Evolutionary conservation across 2,329 filamentous ascomycete species (phyloP).

Genomic region (Scedosporium aurantiacum): DNA sequence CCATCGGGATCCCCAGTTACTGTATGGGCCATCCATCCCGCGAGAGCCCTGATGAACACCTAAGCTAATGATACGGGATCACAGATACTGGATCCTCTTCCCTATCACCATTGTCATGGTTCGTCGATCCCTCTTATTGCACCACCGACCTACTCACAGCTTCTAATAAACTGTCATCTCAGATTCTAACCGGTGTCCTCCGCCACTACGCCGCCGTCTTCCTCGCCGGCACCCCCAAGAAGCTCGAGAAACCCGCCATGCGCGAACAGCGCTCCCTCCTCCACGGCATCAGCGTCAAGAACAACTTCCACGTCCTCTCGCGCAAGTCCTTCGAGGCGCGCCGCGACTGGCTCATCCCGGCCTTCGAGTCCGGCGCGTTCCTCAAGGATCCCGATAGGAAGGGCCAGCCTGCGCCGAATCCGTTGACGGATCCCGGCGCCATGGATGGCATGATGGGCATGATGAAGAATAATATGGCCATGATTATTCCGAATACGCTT

Average conservation of each 20-base stretch:
- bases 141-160: not conserved
- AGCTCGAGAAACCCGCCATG: conserved; percentile 60
- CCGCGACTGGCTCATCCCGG: conserved; percentile 68
- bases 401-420: conserved; percentile 82
- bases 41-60: conserved; percentile 8
- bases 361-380: conserved; percentile 77
- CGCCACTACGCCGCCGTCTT: conserved; percentile 95
- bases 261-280: conserved; percentile 80
- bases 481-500: conserved; percentile 97
- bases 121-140: not conserved
- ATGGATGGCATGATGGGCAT: conserved; percentile 99
- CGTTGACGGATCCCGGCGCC: conserved; percentile 85
- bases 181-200: conserved; percentile 87
- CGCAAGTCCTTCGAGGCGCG: conserved; percentile 66
- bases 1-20: conserved; percentile 93
- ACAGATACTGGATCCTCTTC: conserved; percentile 96
- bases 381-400: conserved; percentile 79
- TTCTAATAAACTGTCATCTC: not conserved
- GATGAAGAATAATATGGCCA: conserved; percentile 99
- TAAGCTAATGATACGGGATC: not conserved
- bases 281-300: conserved; percentile 73
- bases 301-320: conserved; percentile 71
- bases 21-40: conserved; percentile 47
- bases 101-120: conserved; percentile 96
- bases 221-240: conserved; percentile 76